phyloP scores from a whole-genome alignment of 768 basidiomycete species.

The Lentinula detonsa region DNA sequence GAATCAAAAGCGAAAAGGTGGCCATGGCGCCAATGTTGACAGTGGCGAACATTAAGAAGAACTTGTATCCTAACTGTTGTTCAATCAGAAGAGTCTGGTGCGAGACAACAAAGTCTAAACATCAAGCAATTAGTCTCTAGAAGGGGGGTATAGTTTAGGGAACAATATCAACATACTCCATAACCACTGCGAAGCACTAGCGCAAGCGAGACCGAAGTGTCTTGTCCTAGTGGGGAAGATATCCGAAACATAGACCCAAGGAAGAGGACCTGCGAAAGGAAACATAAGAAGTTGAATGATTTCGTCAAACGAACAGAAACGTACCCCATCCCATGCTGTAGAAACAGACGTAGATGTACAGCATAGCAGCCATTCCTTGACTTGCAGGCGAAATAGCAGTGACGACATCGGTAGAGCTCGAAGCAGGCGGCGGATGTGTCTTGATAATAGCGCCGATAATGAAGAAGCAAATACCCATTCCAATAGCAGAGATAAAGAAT shows the following conservation, averaged over 20 bases:
- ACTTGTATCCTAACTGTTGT: slow-evolving; percentile 40
- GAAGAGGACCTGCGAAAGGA: slow-evolving; percentile 31
- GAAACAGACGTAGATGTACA: slow-evolving; percentile 60
- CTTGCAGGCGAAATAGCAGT: slow-evolving; percentile 26
- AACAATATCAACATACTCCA: slow-evolving; percentile 34
- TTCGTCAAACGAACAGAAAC: neutral
- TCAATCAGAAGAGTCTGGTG: slow-evolving; percentile 46
- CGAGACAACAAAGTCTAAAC: slow-evolving; percentile 41
- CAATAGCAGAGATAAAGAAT: slow-evolving; percentile 46
- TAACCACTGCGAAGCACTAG: slow-evolving; percentile 73
- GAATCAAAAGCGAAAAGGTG: slow-evolving; percentile 36
- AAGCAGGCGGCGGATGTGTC: slow-evolving; percentile 37
- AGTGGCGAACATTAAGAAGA: slow-evolving; percentile 49
- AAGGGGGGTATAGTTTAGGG: no score
- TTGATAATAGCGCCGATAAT: slow-evolving; percentile 62
- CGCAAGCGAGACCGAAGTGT: slow-evolving; percentile 72
- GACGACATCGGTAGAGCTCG: slow-evolving; percentile 11
- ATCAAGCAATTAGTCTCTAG: no score
- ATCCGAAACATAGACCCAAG: slow-evolving; percentile 69
- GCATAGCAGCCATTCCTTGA: slow-evolving; percentile 59
- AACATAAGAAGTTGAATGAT: neutral
- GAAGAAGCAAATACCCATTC: slow-evolving; percentile 57
- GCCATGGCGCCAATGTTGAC: slow-evolving; percentile 50
- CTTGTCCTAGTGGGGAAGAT: slow-evolving; percentile 85
- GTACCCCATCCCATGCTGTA: slow-evolving; percentile 59